Evolutionary conservation across 306 rosid genomes (phyloP).

Genomic region (Cicer chorassanicum): DNA sequence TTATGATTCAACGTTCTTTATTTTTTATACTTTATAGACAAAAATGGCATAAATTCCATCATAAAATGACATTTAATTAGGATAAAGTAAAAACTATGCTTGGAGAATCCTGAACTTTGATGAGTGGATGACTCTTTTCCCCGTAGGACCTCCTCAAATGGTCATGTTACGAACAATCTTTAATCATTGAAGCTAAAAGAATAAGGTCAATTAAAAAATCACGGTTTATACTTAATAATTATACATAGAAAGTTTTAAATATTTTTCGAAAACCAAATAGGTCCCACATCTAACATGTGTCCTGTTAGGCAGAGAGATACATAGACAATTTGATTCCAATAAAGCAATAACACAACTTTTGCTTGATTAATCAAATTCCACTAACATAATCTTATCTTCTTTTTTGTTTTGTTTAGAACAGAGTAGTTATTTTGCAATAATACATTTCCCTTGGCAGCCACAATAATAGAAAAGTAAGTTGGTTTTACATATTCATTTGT

Average conservation of each 20-base stretch:
- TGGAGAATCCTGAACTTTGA: conserved; percentile 36
- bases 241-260: neutral
- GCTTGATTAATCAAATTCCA: conserved; percentile 31
- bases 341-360: conserved; percentile 21
- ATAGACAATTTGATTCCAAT: conserved; percentile 37
- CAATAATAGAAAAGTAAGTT: conserved; percentile 43
- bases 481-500: conserved; percentile 12
- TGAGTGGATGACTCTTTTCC: conserved; percentile 32
- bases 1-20: neutral
- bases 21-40: neutral
- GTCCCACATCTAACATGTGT: conserved; percentile 34
- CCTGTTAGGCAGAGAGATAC: conserved; percentile 24
- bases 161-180: conserved; percentile 2
- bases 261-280: conserved; percentile 11
- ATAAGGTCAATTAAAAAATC: neutral
- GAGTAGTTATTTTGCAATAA: neutral
- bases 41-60: neutral
- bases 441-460: conserved; percentile 21
- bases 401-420: conserved; percentile 22
- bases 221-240: neutral
- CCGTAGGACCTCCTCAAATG: conserved; percentile 30
- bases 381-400: conserved; percentile 27
- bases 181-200: conserved; percentile 39
- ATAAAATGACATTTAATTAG: conserved; percentile 4
- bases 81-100: neutral